phyloP scores from a whole-genome alignment of 495 filamentous ascomycete genomes.

The Penicillium subrubescens region DNA sequence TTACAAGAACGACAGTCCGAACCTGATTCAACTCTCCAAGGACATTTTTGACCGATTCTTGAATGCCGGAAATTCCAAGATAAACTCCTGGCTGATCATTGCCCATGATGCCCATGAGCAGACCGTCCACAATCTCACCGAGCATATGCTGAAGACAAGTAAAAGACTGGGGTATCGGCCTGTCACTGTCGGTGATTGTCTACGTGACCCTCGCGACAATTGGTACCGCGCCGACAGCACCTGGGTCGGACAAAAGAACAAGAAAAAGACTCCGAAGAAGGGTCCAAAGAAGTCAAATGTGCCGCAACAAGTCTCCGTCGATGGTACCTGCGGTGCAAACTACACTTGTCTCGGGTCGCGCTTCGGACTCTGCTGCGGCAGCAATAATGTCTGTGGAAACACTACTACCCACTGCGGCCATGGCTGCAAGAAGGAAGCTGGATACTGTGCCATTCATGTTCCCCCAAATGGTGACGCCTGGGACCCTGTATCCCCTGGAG shows the following conservation, averaged over 20 bases:
- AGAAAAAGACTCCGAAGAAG: conserved; percentile 25
- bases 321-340: conserved; percentile 55
- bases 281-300: conserved; percentile 36
- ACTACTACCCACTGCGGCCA: conserved; percentile 51
- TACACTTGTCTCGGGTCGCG: conserved; percentile 52
- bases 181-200: conserved; percentile 77
- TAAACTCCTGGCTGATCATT: conserved; percentile 65
- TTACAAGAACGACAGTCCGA: conserved; percentile 63
- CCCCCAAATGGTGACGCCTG: conserved; percentile 31
- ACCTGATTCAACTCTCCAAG: conserved; percentile 68
- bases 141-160: conserved; percentile 68
- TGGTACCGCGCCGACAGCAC: conserved; percentile 63
- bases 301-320: conserved; percentile 41
- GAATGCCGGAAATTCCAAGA: conserved; percentile 35
- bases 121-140: conserved; percentile 74
- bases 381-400: conserved; percentile 49
- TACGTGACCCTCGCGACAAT: conserved; percentile 66
- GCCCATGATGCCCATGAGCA: conserved; percentile 80
- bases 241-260: conserved; percentile 19
- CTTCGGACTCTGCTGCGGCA: conserved; percentile 47
- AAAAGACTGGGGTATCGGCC: conserved; percentile 58
- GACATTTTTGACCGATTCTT: conserved; percentile 67
- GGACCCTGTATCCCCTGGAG: conserved; percentile 18
- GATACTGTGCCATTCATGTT: conserved; percentile 42
- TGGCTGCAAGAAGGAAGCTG: conserved; percentile 52